phyloP scores from a whole-genome alignment of 192 early-diverging fungal species.

The Umbelopsis sp. region DNA sequence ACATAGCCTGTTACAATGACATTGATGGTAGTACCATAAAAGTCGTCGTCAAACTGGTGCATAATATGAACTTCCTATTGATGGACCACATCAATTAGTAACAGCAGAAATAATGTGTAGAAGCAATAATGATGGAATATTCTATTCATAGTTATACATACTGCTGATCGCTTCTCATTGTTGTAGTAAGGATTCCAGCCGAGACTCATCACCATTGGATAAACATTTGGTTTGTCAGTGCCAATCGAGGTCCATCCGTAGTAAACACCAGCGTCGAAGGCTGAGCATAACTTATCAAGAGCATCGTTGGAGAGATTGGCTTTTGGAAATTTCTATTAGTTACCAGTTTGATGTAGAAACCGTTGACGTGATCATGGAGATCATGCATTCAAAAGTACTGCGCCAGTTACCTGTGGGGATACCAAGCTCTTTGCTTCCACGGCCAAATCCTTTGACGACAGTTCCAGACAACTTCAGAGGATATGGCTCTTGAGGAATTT shows the following conservation, averaged over 20 bases:
- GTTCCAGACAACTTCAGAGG: constrained; percentile 77
- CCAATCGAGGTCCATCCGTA: constrained; percentile 91
- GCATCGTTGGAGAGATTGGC: constrained; percentile 88
- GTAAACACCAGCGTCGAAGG: constrained; percentile 88
- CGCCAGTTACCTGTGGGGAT: constrained; percentile 85
- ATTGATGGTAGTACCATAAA: constrained; percentile 82
- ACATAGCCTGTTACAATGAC: constrained; percentile 86
- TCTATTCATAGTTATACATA: constrained; percentile 35
- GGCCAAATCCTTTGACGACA: constrained; percentile 91
- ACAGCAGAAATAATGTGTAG: not conserved
- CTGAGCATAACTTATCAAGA: constrained; percentile 62
- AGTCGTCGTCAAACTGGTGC: constrained; percentile 79
- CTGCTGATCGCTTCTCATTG: constrained; percentile 93
- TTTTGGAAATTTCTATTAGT: constrained; percentile 28
- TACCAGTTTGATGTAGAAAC: not conserved
- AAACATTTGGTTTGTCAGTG: constrained; percentile 50
- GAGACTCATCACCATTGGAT: constrained; percentile 98
- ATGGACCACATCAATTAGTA: too few relatives aligned
- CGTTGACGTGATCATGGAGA: too few relatives aligned
- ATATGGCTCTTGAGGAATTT: constrained; percentile 64
- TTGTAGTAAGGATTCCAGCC: constrained; percentile 99
- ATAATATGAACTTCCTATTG: constrained; percentile 93
- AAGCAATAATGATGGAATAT: not conserved
- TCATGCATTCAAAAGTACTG: too few relatives aligned
- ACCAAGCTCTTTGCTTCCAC: constrained; percentile 95